Evolutionary conservation across 78 protist genomes (phyloP).

Genomic region (Dictyostelium firmibasis): DNA sequence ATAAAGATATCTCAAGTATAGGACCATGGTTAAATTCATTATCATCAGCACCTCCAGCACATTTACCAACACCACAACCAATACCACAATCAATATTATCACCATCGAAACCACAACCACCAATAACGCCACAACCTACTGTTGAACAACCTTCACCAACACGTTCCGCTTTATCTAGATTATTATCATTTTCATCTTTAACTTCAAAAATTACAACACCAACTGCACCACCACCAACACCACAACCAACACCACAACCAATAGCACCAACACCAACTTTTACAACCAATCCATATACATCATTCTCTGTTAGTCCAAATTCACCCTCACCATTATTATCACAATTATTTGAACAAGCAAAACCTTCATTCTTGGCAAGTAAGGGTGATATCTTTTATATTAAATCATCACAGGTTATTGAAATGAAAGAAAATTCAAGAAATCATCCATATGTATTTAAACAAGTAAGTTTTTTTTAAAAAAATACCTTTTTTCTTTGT

Average conservation of each 20-base stretch:
- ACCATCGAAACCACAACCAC: background rate
- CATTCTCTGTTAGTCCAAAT: slow-evolving; percentile 5
- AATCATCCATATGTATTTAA: slow-evolving; percentile 65
- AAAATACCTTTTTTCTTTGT: background rate
- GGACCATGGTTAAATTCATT: slow-evolving; percentile 20
- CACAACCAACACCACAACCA: background rate
- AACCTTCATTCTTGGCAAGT: slow-evolving; percentile 6
- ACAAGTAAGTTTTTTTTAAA: slow-evolving; percentile 11
- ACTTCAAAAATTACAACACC: background rate
- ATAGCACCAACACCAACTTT: background rate
- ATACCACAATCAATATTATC: background rate
- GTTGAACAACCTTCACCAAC: background rate
- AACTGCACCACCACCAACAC: background rate
- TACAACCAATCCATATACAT: background rate
- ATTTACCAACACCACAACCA: background rate
- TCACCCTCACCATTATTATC: background rate
- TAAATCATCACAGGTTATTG: slow-evolving; percentile 56
- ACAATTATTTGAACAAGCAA: background rate
- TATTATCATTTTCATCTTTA: slow-evolving; percentile 3
- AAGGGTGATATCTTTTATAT: slow-evolving; percentile 28
- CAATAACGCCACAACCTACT: background rate
- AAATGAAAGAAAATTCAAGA: slow-evolving; percentile 67
- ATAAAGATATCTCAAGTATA: slow-evolving; percentile 13
- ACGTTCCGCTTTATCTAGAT: background rate
- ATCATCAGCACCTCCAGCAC: background rate